Conservation (phyloP, 306 rosid genomes). For the Vachellia pachyceras region DNA sequence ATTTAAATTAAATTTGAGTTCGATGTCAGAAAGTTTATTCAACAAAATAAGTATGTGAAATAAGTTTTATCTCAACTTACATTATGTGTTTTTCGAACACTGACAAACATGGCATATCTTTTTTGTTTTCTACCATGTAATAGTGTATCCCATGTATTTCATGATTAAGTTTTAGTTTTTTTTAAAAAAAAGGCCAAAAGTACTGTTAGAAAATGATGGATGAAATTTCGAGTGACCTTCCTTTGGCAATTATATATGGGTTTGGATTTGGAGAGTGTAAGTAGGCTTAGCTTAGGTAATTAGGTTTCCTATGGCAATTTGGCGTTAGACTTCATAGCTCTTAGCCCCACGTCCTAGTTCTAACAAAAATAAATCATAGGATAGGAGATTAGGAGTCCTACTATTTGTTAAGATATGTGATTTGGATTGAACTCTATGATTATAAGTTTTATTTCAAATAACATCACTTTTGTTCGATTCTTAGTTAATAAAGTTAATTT, state of each 20-base stretch:
- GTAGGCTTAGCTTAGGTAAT: background rate
- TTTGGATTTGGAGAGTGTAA: background rate
- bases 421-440: background rate
- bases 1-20: too few species aligned
- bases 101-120: too few species aligned
- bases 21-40: too few species aligned
- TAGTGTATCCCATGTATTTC: too few species aligned
- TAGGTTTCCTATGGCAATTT: background rate
- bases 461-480: too few species aligned
- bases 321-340: background rate
- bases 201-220: background rate
- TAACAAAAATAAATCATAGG: background rate
- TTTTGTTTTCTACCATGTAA: too few species aligned
- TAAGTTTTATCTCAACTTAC: too few species aligned
- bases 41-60: too few species aligned
- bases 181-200: background rate
- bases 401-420: background rate
- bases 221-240: background rate
- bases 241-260: background rate
- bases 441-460: too few species aligned
- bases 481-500: too few species aligned
- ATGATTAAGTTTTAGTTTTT: too few species aligned
- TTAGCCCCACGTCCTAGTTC: background rate
- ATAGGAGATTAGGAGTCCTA: background rate
- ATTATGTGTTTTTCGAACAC: too few species aligned